Evolutionary conservation across 768 basidiomycete genomes (phyloP).

Genomic region (Dacryopinax primogenitus): DNA sequence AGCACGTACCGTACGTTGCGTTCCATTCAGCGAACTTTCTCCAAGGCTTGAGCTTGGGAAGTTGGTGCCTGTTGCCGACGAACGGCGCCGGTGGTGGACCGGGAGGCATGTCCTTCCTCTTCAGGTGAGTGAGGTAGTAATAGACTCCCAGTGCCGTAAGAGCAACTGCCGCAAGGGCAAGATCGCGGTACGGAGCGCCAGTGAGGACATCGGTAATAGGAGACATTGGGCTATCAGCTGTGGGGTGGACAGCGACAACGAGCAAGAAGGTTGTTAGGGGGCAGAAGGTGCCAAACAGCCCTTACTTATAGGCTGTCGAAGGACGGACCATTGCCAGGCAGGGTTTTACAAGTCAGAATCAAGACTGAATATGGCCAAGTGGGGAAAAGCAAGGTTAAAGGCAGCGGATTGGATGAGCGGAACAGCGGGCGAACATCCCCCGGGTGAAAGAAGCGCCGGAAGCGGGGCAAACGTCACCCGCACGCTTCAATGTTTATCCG

Average conservation of each 20-base stretch:
- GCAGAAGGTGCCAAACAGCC: neutral
- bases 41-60: conserved; percentile 38
- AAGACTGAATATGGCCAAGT: neutral
- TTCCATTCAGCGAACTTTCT: conserved; percentile 38
- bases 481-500: neutral
- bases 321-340: neutral
- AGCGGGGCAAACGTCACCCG: neutral
- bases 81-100: conserved; percentile 36
- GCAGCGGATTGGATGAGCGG: neutral
- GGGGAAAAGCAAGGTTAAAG: neutral
- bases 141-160: neutral
- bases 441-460: neutral
- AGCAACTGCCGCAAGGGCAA: neutral
- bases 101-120: conserved; percentile 28
- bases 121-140: conserved; percentile 6
- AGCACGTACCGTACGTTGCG: conserved; percentile 31
- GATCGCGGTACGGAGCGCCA: neutral
- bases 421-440: no score
- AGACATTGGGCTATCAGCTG: neutral
- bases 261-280: neutral
- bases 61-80: conserved; percentile 37
- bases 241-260: neutral
- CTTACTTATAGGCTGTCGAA: neutral
- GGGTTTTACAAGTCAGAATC: neutral
- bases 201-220: neutral